Conservation (phyloP, 2,329 filamentous ascomycete genomes). For the Tympanopsis confertula region DNA sequence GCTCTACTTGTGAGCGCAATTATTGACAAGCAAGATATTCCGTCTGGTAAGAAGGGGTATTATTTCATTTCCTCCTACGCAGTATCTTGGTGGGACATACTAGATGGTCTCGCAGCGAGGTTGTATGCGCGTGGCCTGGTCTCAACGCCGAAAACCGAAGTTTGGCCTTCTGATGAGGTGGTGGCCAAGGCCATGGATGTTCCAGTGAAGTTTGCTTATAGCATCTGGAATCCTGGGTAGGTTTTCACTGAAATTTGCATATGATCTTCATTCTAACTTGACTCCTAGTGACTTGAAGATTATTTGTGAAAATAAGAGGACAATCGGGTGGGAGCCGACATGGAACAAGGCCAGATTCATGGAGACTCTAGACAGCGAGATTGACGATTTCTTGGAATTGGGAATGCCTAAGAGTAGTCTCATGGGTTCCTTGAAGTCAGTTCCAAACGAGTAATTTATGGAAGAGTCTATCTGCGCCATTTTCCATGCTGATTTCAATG, state of each 20-base stretch:
- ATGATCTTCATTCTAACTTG: too few species aligned
- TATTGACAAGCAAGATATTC: conserved; percentile 11
- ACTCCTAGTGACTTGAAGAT: conserved; percentile 5
- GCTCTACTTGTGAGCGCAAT: conserved; percentile 14
- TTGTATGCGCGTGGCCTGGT: conserved; percentile 17
- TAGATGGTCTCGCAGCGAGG: conserved; percentile 11
- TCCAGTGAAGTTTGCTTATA: conserved; percentile 12
- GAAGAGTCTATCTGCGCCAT: too few species aligned
- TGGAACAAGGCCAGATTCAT: conserved; percentile 13
- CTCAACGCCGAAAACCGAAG: conserved; percentile 7
- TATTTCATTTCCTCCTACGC: conserved; percentile 18
- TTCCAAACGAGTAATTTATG: too few species aligned
- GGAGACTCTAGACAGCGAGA: conserved; percentile 13
- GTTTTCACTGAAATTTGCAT: conserved; percentile 3
- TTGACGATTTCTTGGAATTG: conserved; percentile 11
- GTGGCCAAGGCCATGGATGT: conserved; percentile 17
- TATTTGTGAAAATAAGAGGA: conserved; percentile 8
- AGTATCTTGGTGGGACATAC: conserved; percentile 14
- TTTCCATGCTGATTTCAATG: too few species aligned
- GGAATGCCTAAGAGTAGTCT: too few species aligned
- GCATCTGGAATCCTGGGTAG: conserved; percentile 14
- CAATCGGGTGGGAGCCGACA: conserved; percentile 14
- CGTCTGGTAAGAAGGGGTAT: conserved; percentile 17
- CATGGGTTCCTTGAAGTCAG: too few species aligned
- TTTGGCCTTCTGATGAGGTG: conserved; percentile 17